Evolutionary conservation across 2,329 filamentous ascomycete species (phyloP), one percentile per base, ranked within the genome.

Genomic region (Paradendryphiella salina): DNA sequence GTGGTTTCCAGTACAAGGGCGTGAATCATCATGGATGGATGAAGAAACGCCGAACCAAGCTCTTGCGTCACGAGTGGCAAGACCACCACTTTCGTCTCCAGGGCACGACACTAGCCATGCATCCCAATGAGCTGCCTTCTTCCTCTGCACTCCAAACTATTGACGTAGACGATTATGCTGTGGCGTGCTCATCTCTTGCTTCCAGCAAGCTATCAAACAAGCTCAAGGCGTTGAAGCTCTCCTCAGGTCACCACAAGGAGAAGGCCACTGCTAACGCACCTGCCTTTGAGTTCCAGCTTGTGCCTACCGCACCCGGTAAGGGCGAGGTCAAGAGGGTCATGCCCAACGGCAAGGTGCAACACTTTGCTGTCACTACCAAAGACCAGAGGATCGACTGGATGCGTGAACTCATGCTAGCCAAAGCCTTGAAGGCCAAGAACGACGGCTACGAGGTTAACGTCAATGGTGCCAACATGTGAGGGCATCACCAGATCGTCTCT

Each of bases 351-450:
- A 96, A 96, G 80, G 88, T 89, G 36, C 93, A 97, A 68, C 90
- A 97, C 71, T 97, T 97, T 71, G 90, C 93, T 26, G 49, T 54
- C 1, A 57, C 43, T 10, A 57, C 54, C 43, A 52, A 55, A 36
- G 90, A 96, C 68, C 89, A 96, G 70, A 83, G 93, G 55, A 96
- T 97, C 66, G 93, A 96, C 72, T 99, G 94, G 94, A 95, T 95
- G 90, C 82, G 90, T 46, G 90, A 95, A 80, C 77, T 95, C 54
- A 95, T 95, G 90, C 83, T 95, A 37, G 90, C 90, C 46, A 94
- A 94, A 78, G 90, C 90, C 14, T 78, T 90, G 70, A 89, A 86
- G 78, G 87, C 90, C 75, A 94, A 92, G 81, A 85, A 84, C 38
- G 86, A 90, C 63, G 90, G 90, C 14, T 93, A 88, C 63, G 88